phyloP scores from a whole-genome alignment of 2,329 filamentous ascomycete genomes.

The Harringtonia lauricola region DNA sequence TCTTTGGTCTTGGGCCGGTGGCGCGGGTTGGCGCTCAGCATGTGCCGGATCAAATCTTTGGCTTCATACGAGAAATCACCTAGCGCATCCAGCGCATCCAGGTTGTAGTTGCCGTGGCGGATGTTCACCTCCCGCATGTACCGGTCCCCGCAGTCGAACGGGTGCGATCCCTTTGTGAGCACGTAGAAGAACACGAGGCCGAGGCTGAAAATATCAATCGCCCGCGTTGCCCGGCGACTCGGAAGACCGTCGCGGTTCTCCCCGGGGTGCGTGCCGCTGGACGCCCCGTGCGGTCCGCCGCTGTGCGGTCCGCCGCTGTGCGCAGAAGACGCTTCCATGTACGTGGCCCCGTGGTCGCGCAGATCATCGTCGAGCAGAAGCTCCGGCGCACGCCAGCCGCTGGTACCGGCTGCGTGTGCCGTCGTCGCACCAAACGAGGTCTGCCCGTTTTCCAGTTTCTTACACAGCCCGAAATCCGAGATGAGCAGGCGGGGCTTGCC shows the following conservation, averaged over 20 bases:
- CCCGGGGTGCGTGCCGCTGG: conserved; percentile 7
- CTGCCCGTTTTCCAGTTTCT: conserved; percentile 89
- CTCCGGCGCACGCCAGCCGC: conserved; percentile 93
- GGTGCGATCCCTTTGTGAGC: conserved; percentile 83
- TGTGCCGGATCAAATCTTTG: conserved; percentile 72
- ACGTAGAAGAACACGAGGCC: conserved; percentile 99
- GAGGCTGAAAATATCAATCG: conserved; percentile 95
- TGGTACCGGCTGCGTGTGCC: conserved; percentile 83
- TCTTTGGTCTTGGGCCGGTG: conserved; percentile 60
- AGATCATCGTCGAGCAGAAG: conserved; percentile 72
- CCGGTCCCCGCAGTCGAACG: conserved; percentile 86
- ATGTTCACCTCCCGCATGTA: conserved; percentile 98
- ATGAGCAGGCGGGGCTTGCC: conserved; percentile 77
- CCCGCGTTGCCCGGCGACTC: conserved; percentile 77
- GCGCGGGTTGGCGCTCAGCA: conserved; percentile 51
- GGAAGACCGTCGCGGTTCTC: conserved; percentile 40
- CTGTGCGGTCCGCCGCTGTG: conserved; percentile 43
- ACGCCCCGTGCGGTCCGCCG: conserved; percentile 27
- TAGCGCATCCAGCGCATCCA: conserved; percentile 60
- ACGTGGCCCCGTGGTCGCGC: conserved; percentile 30
- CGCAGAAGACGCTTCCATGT: conserved; percentile 33
- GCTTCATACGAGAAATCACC: conserved; percentile 82
- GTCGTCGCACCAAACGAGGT: conserved; percentile 93
- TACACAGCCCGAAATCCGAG: conserved; percentile 95
- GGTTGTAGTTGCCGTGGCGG: conserved; percentile 71